These are phyloP conservation scores for Colletotrichum tabaci DNA, from an alignment of 2,329 filamentous ascomycete species.

Conservation along the genomic window DNA sequence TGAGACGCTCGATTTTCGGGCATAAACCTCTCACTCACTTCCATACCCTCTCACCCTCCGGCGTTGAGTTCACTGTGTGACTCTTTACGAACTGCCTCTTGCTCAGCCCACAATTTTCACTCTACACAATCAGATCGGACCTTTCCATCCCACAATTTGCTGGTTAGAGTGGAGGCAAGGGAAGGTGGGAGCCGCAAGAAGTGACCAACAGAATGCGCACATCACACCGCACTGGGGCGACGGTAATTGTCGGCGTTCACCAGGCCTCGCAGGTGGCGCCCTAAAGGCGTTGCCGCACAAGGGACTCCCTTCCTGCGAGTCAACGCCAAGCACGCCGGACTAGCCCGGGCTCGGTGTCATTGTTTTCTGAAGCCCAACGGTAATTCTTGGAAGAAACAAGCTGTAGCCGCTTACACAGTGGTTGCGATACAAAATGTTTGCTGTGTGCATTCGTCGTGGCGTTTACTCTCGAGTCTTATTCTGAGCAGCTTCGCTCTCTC, in stretches of 20 bases:
- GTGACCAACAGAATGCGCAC: conserved; percentile 9
- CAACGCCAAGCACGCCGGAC: conserved; percentile 5
- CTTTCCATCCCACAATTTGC: conserved; percentile 27
- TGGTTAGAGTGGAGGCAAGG: conserved; percentile 32
- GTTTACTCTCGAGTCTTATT: too few relatives aligned
- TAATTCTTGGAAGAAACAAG: neutral
- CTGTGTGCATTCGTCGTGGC: neutral
- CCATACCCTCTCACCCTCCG: too few relatives aligned
- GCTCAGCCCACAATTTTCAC: neutral
- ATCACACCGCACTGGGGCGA: neutral
- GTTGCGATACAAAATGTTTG: neutral
- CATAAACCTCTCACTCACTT: neutral
- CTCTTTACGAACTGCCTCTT: neutral
- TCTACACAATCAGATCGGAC: conserved; percentile 31
- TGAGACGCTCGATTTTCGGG: conserved; percentile 6
- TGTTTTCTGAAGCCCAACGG: neutral
- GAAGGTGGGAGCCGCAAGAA: conserved; percentile 10
- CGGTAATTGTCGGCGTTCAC: conserved; percentile 27
- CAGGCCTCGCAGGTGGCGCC: conserved; percentile 11
- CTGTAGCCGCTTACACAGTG: neutral
- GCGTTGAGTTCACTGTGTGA: neutral
- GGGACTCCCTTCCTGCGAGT: conserved; percentile 18
- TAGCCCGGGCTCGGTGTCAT: conserved; percentile 16
- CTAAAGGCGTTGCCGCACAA: conserved; percentile 5
- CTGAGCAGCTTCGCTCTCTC: neutral